Conservation (phyloP, 1,284 basidiomycete genomes). For the Vanrija sp. region DNA sequence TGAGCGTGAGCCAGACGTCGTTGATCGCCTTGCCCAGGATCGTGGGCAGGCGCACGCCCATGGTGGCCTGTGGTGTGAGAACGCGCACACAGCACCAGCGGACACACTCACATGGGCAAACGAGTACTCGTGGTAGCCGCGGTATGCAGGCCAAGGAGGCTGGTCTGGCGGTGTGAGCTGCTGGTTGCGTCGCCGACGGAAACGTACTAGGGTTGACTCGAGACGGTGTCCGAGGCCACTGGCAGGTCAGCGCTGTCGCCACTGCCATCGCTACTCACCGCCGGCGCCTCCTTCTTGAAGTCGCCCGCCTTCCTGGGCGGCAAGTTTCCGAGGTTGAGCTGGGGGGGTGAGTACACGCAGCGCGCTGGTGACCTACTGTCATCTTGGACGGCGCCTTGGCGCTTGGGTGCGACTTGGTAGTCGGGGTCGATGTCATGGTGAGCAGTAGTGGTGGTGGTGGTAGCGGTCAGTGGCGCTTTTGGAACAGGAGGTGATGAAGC, state of each 20-base stretch:
- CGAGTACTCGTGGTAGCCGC: constrained; percentile 93
- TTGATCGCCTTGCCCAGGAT: constrained; percentile 96
- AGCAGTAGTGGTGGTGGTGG: too few relatives aligned
- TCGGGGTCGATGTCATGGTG: constrained; percentile 10
- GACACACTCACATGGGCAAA: constrained; percentile 65
- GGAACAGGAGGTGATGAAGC: too few relatives aligned
- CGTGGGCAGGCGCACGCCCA: constrained; percentile 90
- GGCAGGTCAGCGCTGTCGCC: constrained; percentile 1
- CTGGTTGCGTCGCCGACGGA: constrained; percentile 1
- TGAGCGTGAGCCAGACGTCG: constrained; percentile 84
- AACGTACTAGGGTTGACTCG: constrained; percentile 49
- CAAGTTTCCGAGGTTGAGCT: constrained; percentile 46
- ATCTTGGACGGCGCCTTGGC: constrained; percentile 42
- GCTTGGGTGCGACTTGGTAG: constrained; percentile 31
- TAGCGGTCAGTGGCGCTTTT: too few relatives aligned
- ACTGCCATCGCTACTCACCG: constrained; percentile 24
- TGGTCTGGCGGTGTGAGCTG: constrained; percentile 56
- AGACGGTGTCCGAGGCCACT: constrained; percentile 54
- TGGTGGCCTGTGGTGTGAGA: constrained; percentile 58
- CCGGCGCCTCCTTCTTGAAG: constrained; percentile 36
- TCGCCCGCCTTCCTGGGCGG: constrained; percentile 43
- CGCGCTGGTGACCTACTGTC: constrained; percentile 16
- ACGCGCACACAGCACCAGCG: not conserved
- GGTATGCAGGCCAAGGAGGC: constrained; percentile 92
- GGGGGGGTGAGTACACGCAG: not conserved